Base-by-base conservation (phyloP, 192 early-diverging fungal species). In the Glomus cerebriforme region DNA sequence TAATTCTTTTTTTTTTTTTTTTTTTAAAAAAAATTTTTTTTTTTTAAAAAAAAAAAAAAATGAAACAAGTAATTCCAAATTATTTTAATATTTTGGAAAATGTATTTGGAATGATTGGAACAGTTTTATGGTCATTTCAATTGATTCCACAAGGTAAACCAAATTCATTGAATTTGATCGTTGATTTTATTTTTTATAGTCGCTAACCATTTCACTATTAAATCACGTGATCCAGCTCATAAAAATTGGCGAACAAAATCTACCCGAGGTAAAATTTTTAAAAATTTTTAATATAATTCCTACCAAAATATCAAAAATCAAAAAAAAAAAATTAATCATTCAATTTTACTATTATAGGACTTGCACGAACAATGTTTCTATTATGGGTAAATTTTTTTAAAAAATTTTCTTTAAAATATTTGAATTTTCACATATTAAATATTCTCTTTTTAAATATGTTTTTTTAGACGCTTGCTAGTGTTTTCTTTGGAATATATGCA, bases 61-160 rank as follows among this genome's bases (percentile, higher is more conserved):
- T 22, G 13, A n/a, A 62, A 24, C 2, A 54, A 58, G 19, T 15
- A 24, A 63, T 22, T 63, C 34, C 64, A 65, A 58, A 82, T 47
- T 83, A 5, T 91, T 79, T 67, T 86, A 82, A 19, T 88, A 87
- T 67, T 88, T 83, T 80, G 80, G 78, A 79, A 32, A 59, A 69
- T 59, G 26, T 69, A 27, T 81, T 81, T 74, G 79, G 75, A 19
- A 59, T 64, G 3, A 47, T 85, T n/a, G 84, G 84, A 1, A 78
- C 81, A 43, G 27, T 83, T 5, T 79, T 85, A 35, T 85, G 84
- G 82, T 82, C 82, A 4, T 83, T 85, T 59, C 84, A 85, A 70
- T 45, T 85, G 35, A 59, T 69, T 15, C 84, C 84, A 4, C 84
- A 85, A 85, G 79, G 84, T 83, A 83, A 19, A 15, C 12, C 59